A percentile compares a stretch with the other conserved stretches of the same genome.
Evolutionary conservation across 257 asterid genomes (phyloP).

Genomic region (Solanum arcanum): DNA sequence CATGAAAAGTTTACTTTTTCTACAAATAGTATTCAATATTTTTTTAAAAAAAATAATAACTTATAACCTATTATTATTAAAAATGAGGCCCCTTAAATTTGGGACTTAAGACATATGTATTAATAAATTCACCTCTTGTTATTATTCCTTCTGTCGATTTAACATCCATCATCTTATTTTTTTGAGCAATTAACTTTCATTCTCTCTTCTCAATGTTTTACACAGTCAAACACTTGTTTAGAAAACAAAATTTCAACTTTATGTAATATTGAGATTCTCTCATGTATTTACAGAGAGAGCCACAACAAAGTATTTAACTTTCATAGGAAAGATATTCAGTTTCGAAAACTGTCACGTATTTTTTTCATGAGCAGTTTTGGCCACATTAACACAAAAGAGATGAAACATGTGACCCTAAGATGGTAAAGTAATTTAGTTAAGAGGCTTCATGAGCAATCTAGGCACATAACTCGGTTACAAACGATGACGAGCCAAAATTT

Average conservation of each 20-base stretch:
- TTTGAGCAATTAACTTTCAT: background rate
- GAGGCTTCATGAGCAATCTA: background rate
- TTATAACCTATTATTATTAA: too few species aligned
- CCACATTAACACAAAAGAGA: background rate
- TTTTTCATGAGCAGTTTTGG: background rate
- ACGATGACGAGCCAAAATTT: background rate
- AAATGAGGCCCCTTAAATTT: too few species aligned
- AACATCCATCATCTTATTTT: background rate
- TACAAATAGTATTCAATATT: too few species aligned
- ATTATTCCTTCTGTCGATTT: background rate
- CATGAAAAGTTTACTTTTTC: too few species aligned
- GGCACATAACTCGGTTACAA: background rate
- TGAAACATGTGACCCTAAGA: background rate
- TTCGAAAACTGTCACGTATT: background rate
- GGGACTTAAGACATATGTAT: background rate
- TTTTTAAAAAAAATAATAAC: too few species aligned
- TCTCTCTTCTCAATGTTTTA: background rate
- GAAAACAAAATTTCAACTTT: background rate
- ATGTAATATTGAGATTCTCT: background rate
- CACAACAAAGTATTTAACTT: background rate
- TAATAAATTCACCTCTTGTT: background rate
- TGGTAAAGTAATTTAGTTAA: background rate
- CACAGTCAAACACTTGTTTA: background rate
- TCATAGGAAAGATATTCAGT: background rate
- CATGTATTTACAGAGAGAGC: background rate